These are phyloP conservation scores for Iris macrosiphon DNA, from an alignment of 106 monocot genomes.

Conservation along the genomic window DNA sequence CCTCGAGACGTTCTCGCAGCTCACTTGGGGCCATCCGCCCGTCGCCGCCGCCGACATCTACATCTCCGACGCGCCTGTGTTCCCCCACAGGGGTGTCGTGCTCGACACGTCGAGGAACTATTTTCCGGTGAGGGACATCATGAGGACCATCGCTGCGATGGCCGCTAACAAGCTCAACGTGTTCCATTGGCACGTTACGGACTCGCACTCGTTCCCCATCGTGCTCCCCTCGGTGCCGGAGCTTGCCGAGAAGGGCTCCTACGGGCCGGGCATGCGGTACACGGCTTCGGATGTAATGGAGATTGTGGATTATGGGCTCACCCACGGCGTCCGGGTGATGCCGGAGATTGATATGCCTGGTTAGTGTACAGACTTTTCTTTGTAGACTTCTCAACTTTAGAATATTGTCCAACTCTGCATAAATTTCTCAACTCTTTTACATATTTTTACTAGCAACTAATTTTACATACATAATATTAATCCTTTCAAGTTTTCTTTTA, in stretches of 20 bases:
- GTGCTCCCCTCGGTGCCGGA: slow-evolving; percentile 56
- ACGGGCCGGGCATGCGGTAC: slow-evolving; percentile 50
- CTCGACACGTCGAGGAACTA: slow-evolving; percentile 80
- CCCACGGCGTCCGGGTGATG: slow-evolving; percentile 56
- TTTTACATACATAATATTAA: too few species aligned
- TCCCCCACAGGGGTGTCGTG: slow-evolving; percentile 67
- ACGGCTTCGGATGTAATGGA: slow-evolving; percentile 40
- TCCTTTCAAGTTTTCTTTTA: too few species aligned
- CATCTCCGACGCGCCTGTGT: slow-evolving; percentile 53
- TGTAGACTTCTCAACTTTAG: slow-evolving; percentile 27
- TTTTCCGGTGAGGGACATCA: slow-evolving; percentile 50
- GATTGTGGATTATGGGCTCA: slow-evolving; percentile 41
- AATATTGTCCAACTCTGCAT: slow-evolving; percentile 63
- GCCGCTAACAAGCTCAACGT: slow-evolving; percentile 74
- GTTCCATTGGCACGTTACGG: slow-evolving; percentile 90
- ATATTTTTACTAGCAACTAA: too few species aligned
- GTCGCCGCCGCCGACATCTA: slow-evolving; percentile 32
- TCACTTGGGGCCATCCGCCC: slow-evolving; percentile 29
- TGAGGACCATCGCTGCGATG: slow-evolving; percentile 70
- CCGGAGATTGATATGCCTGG: slow-evolving; percentile 90
- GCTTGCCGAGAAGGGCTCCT: slow-evolving; percentile 58
- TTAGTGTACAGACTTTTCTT: slow-evolving; percentile 22
- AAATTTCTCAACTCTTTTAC: too few species aligned
- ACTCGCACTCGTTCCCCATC: slow-evolving; percentile 84
- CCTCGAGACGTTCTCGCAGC: slow-evolving; percentile 87